Percentiles rank a stretch among this genome's conserved stretches.
Evolutionary conservation across 2,329 filamentous ascomycete genomes (phyloP).

Genomic region (Ceratocystis papillata): DNA sequence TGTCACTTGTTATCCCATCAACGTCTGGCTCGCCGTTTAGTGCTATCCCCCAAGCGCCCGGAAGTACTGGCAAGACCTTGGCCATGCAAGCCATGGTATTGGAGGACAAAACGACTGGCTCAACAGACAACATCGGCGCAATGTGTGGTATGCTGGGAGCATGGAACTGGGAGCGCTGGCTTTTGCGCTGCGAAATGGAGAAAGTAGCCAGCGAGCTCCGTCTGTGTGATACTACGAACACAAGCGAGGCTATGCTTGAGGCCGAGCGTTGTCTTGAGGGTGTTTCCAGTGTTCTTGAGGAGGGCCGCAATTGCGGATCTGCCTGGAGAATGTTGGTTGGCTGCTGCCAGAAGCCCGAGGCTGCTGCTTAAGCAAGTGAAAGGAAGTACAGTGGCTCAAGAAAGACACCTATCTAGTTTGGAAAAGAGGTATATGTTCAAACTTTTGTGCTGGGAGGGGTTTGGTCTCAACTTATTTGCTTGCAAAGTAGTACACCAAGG

Average conservation of each 20-base stretch:
- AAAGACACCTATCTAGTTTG: no score
- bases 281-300: constrained; percentile 51
- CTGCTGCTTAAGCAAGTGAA: background rate
- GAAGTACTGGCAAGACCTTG: constrained; percentile 31
- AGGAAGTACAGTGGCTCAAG: background rate
- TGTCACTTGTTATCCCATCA: constrained; percentile 31
- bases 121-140: constrained; percentile 59
- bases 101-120: constrained; percentile 39
- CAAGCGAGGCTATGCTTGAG: constrained; percentile 42
- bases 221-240: constrained; percentile 43
- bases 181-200: constrained; percentile 77
- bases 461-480: background rate
- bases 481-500: background rate
- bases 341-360: constrained; percentile 51
- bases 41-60: background rate
- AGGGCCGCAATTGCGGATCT: constrained; percentile 48
- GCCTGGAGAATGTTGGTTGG: constrained; percentile 53
- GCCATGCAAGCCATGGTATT: constrained; percentile 51
- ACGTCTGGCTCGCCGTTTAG: background rate
- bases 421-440: no score
- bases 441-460: no score
- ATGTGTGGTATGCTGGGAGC: constrained; percentile 73
- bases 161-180: constrained; percentile 95
- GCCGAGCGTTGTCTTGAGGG: constrained; percentile 50
- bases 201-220: constrained; percentile 57